phyloP scores from a whole-genome alignment of 225 moss, liverwort and hornwort genomes.

The Ulota crispa region DNA sequence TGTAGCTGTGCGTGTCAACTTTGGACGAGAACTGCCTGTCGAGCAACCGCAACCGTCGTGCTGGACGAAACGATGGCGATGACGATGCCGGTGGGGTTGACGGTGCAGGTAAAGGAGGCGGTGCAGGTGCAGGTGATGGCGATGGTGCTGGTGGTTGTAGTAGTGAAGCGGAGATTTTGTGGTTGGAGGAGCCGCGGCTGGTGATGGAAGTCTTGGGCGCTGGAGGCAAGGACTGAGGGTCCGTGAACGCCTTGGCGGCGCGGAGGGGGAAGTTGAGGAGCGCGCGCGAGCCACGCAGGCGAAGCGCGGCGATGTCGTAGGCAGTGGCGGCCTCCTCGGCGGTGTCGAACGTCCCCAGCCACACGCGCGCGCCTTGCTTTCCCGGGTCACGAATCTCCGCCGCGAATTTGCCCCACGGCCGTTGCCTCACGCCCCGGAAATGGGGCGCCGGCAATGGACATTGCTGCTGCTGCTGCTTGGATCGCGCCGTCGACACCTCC shows the following conservation, averaged over 20 bases:
- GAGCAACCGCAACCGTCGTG: neutral
- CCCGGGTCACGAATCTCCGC: slow-evolving; percentile 59
- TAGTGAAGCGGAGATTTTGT: neutral
- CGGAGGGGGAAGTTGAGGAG: slow-evolving; percentile 53
- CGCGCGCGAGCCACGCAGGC: slow-evolving; percentile 47
- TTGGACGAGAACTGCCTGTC: neutral
- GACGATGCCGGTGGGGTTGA: neutral
- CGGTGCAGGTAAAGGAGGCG: neutral
- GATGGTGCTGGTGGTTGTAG: neutral
- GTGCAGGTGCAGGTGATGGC: neutral
- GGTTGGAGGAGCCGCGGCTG: slow-evolving; percentile 22
- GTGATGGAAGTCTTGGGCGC: slow-evolving; percentile 19
- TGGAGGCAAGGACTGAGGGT: slow-evolving; percentile 33
- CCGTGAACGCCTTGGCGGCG: slow-evolving; percentile 35
- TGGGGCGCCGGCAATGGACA: slow-evolving; percentile 11
- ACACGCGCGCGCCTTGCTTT: slow-evolving; percentile 42
- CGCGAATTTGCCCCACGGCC: slow-evolving; percentile 49
- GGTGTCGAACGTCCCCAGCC: slow-evolving; percentile 57
- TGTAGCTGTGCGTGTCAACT: neutral
- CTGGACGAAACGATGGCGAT: neutral
- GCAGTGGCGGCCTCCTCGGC: slow-evolving; percentile 57
- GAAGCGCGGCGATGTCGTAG: slow-evolving; percentile 50
- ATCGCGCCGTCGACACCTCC: neutral
- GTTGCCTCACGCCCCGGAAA: slow-evolving; percentile 41
- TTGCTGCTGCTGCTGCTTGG: neutral